Evolutionary conservation across 257 asterid species (phyloP).

Genomic region (Primulina huaijiensis): DNA sequence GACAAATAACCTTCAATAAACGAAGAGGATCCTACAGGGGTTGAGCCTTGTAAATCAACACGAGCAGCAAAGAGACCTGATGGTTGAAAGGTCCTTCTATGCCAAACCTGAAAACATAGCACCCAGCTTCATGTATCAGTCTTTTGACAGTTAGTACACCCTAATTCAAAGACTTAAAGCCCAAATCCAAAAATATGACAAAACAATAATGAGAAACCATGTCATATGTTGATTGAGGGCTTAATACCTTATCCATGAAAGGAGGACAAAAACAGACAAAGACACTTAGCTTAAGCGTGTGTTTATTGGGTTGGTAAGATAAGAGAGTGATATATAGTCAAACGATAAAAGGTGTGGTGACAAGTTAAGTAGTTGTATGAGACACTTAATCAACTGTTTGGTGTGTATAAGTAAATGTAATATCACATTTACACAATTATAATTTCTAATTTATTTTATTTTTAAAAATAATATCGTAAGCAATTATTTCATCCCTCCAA

Average conservation of each 20-base stretch:
- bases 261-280: background rate
- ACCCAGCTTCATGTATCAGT: constrained; percentile 23
- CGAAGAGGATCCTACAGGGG: constrained; percentile 49
- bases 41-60: constrained; percentile 92
- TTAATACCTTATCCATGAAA: background rate
- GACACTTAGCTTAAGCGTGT: background rate
- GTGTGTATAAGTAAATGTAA: background rate
- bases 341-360: background rate
- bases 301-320: background rate
- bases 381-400: background rate
- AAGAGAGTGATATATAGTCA: background rate
- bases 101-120: constrained; percentile 73
- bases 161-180: constrained; percentile 11
- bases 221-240: constrained; percentile 7
- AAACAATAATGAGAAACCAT: background rate
- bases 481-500: background rate
- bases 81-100: constrained; percentile 88
- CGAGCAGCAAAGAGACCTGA: constrained; percentile 99
- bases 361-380: background rate
- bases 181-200: constrained; percentile 7
- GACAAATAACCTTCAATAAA: constrained; percentile 16
- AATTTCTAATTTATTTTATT: too few species aligned
- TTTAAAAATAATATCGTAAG: background rate
- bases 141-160: constrained; percentile 14
- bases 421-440: background rate